These are phyloP conservation scores for Tulasnella sp. DNA, from an alignment of 768 basidiomycete species.

Conservation along the genomic window DNA sequence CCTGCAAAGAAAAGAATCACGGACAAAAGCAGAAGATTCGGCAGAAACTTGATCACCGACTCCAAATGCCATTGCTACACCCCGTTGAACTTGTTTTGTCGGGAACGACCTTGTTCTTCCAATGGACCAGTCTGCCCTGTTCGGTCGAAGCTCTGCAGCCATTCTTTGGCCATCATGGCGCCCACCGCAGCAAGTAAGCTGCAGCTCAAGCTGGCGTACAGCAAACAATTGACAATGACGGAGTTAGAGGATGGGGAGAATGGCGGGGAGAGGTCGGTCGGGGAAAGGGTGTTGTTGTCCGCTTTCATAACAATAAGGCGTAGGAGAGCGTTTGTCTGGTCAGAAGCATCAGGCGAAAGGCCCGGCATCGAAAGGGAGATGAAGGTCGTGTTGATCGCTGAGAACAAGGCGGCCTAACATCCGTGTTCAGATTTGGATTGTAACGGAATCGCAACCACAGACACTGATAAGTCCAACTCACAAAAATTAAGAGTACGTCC, in stretches of 20 bases:
- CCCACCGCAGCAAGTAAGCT: neutral
- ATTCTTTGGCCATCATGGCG: constrained; percentile 6
- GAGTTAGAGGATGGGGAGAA: neutral
- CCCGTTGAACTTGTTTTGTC: neutral
- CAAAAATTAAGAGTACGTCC: neutral
- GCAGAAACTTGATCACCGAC: neutral
- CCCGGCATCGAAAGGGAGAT: neutral
- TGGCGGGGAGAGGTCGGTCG: neutral
- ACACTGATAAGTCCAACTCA: neutral
- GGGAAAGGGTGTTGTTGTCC: neutral
- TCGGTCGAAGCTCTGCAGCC: neutral
- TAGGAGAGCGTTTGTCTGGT: neutral
- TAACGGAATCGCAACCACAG: neutral
- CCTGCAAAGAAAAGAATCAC: neutral
- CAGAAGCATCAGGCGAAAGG: neutral
- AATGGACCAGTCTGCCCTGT: constrained; percentile 2
- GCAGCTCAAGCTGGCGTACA: neutral
- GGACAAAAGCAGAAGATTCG: neutral
- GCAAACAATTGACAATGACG: neutral
- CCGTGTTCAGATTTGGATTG: neutral
- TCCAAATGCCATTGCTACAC: neutral
- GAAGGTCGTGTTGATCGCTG: constrained; percentile 5
- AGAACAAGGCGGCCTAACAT: neutral
- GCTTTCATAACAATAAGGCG: neutral
- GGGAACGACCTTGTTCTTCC: neutral